Evolutionary conservation across 108 stramenopile genomes (phyloP).

Genomic region (Cyclotella baltica): DNA sequence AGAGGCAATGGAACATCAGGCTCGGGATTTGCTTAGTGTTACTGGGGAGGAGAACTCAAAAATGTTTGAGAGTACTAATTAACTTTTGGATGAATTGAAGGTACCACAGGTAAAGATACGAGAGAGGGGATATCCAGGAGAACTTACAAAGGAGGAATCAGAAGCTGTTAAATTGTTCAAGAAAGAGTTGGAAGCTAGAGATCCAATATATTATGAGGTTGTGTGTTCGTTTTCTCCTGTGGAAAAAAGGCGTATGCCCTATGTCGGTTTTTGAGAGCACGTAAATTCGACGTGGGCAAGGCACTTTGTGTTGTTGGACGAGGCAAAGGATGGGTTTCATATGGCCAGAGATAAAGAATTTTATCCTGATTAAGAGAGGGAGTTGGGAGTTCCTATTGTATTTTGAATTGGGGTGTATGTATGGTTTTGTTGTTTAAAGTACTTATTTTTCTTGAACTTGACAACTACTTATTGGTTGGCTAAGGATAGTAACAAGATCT

Average conservation of each 20-base stretch:
- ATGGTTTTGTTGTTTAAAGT: no score
- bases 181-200: slow-evolving; percentile 26
- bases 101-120: slow-evolving; percentile 19
- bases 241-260: slow-evolving; percentile 54
- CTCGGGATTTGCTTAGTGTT: slow-evolving; percentile 11
- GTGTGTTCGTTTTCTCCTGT: slow-evolving; percentile 31
- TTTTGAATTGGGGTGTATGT: no score
- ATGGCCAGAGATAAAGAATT: slow-evolving; percentile 74
- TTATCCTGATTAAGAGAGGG: slow-evolving; percentile 45
- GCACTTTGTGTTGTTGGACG: slow-evolving; percentile 44
- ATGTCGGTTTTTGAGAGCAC: slow-evolving; percentile 44
- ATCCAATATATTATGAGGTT: slow-evolving; percentile 49
- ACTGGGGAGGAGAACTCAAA: neutral
- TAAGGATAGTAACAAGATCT: no score
- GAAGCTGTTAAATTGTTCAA: slow-evolving; percentile 20
- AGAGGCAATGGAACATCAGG: slow-evolving; percentile 36
- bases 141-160: slow-evolving; percentile 42
- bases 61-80: slow-evolving; percentile 23
- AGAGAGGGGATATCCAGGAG: slow-evolving; percentile 53
- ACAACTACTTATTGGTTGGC: no score
- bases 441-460: no score
- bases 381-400: slow-evolving; percentile 36
- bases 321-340: slow-evolving; percentile 54
- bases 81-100: slow-evolving; percentile 42
- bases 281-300: slow-evolving; percentile 52